Percentiles rank a stretch among this genome's conserved stretches.
phyloP scores from a whole-genome alignment of 208 protist genomes.

The Leishmania turanica region DNA sequence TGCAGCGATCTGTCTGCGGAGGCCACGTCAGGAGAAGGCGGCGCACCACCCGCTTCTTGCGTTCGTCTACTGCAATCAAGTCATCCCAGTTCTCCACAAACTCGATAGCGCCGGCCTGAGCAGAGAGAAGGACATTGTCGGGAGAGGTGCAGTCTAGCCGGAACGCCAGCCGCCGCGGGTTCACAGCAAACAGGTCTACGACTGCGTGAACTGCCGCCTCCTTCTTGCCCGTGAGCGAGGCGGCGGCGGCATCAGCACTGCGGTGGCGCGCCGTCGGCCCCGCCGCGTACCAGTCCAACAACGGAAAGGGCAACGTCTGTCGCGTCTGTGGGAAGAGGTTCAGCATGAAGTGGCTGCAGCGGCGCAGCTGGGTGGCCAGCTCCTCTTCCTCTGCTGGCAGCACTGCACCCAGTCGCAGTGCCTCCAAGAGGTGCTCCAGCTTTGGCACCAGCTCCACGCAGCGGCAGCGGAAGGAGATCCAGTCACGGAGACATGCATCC shows the following conservation, averaged over 20 bases:
- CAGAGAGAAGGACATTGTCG: constrained; percentile 49
- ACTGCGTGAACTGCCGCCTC: neutral
- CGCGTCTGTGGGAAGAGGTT: constrained; percentile 44
- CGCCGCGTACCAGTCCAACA: constrained; percentile 39
- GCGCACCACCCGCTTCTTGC: constrained; percentile 33
- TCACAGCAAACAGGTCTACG: constrained; percentile 1
- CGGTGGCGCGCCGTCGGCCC: constrained; percentile 12
- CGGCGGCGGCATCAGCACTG: neutral
- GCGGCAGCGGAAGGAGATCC: constrained; percentile 41
- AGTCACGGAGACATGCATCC: constrained; percentile 33
- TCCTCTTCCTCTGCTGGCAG: constrained; percentile 14
- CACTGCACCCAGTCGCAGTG: constrained; percentile 29
- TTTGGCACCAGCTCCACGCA: constrained; percentile 35
- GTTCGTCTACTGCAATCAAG: constrained; percentile 31
- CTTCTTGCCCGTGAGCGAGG: neutral
- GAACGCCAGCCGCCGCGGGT: constrained; percentile 25
- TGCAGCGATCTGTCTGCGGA: constrained; percentile 1
- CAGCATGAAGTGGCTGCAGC: constrained; percentile 31
- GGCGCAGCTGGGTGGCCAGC: constrained; percentile 17
- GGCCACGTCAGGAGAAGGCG: constrained; percentile 37
- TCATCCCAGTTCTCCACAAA: constrained; percentile 47
- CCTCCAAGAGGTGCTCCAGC: constrained; percentile 29
- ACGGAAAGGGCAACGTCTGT: constrained; percentile 23
- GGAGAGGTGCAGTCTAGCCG: constrained; percentile 48
- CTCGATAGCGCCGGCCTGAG: constrained; percentile 34